phyloP scores from a whole-genome alignment of 306 rosid genomes.

The Trifolium subterraneum region DNA sequence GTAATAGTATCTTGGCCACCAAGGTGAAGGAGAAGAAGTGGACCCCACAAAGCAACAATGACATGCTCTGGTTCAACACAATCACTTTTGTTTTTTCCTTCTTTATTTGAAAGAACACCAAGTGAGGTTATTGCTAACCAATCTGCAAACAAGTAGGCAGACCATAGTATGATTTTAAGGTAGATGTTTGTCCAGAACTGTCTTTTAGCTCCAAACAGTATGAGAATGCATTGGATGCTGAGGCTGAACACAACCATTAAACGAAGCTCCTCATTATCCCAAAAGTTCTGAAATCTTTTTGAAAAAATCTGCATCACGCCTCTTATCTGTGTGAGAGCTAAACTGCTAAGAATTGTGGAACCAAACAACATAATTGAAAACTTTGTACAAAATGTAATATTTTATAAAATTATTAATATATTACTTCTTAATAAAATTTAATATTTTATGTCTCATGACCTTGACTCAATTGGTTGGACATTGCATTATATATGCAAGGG shows the following conservation, averaged over 20 bases:
- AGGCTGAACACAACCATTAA: slow-evolving; percentile 42
- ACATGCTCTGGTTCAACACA: slow-evolving; percentile 3
- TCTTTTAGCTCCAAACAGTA: slow-evolving; percentile 39
- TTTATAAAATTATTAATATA: too few relatives aligned
- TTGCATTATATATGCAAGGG: too few relatives aligned
- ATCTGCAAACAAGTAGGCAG: slow-evolving; percentile 44
- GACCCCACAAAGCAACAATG: slow-evolving; percentile 45
- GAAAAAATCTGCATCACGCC: slow-evolving; percentile 26
- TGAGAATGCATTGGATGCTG: slow-evolving; percentile 37
- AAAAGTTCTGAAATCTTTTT: background rate
- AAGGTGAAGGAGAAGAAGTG: slow-evolving; percentile 55
- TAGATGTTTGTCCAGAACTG: slow-evolving; percentile 1
- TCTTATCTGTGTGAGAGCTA: background rate
- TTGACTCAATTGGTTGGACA: too few relatives aligned
- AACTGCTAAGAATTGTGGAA: background rate
- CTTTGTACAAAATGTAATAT: background rate
- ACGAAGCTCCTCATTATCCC: slow-evolving; percentile 42
- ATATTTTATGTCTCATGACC: too few relatives aligned
- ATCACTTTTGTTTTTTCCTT: background rate
- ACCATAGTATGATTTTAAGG: slow-evolving; percentile 41
- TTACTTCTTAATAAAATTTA: too few relatives aligned
- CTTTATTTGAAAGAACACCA: slow-evolving; percentile 34
- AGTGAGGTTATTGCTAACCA: slow-evolving; percentile 44
- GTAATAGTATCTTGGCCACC: slow-evolving; percentile 55
- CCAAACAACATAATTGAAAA: background rate